phyloP scores from a whole-genome alignment of 176 grass and related monocot genomes.

The Pharus latifolius region DNA sequence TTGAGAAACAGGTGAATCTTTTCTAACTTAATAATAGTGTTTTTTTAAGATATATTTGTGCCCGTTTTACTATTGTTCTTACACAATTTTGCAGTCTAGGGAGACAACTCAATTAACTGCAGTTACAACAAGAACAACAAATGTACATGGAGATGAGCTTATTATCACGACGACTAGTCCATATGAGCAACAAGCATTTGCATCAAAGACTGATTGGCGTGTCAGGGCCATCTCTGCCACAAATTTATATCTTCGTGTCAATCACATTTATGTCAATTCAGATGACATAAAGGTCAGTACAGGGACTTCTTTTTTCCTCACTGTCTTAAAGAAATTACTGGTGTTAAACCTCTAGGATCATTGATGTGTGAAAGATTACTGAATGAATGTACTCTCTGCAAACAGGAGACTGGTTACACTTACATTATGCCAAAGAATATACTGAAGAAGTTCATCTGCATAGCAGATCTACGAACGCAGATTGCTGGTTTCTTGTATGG shows the following conservation, averaged over 20 bases:
- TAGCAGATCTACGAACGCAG: slow-evolving; percentile 94
- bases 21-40: not conserved
- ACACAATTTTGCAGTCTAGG: slow-evolving; percentile 58
- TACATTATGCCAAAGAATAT: slow-evolving; percentile 99
- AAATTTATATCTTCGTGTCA: slow-evolving; percentile 97
- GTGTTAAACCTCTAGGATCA: too few relatives aligned
- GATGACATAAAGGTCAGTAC: slow-evolving; percentile 91
- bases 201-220: slow-evolving; percentile 95
- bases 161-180: slow-evolving; percentile 96
- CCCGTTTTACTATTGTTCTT: slow-evolving; percentile 7
- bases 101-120: slow-evolving; percentile 95
- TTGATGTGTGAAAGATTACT: slow-evolving; percentile 24
- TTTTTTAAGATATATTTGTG: not conserved
- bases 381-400: slow-evolving; percentile 9
- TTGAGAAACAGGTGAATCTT: slow-evolving; percentile 79
- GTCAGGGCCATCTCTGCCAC: slow-evolving; percentile 95
- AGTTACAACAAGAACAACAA: slow-evolving; percentile 89
- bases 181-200: slow-evolving; percentile 89
- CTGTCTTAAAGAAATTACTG: too few relatives aligned
- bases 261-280: slow-evolving; percentile 98
- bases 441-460: slow-evolving; percentile 99
- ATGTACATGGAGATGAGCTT: slow-evolving; percentile 98
- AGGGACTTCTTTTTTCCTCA: not conserved
- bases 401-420: slow-evolving; percentile 98
- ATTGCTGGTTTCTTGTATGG: slow-evolving; percentile 80